Percentiles rank a stretch among this genome's conserved stretches.
Conservation (phyloP, 2,329 filamentous ascomycete species). For the Diaporthe ilicicola region DNA sequence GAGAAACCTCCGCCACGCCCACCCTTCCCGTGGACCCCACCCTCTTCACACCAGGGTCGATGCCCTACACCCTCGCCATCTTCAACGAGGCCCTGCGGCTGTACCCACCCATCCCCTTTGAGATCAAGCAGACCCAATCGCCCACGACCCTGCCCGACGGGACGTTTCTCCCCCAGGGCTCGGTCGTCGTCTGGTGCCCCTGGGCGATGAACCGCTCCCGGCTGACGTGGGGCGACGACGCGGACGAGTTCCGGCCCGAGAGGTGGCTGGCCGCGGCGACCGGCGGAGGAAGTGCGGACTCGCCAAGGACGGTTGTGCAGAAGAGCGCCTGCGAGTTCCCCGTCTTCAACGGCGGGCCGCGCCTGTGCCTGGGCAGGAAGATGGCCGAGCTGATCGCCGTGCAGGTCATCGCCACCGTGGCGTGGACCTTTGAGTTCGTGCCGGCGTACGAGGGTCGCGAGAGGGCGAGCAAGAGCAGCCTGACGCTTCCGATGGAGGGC, state of each 20-base stretch:
- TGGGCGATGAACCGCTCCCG: constrained; percentile 71
- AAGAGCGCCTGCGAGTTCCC: constrained; percentile 65
- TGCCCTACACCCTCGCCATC: constrained; percentile 67
- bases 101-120: constrained; percentile 72
- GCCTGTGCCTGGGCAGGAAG: constrained; percentile 68
- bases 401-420: constrained; percentile 61
- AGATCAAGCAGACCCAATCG: constrained; percentile 67
- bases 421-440: constrained; percentile 59
- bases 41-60: constrained; percentile 49
- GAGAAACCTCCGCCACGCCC: constrained; percentile 28
- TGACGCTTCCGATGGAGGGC: constrained; percentile 71
- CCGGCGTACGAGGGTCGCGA: constrained; percentile 51
- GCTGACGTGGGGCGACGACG: constrained; percentile 64
- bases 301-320: constrained; percentile 42
- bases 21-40: constrained; percentile 39
- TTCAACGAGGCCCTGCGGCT: constrained; percentile 70
- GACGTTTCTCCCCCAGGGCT: constrained; percentile 61
- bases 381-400: constrained; percentile 70
- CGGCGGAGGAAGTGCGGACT: background rate
- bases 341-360: constrained; percentile 71
- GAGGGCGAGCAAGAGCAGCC: constrained; percentile 65
- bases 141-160: constrained; percentile 66
- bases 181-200: constrained; percentile 69
- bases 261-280: constrained; percentile 56
- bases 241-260: constrained; percentile 63